These are phyloP conservation scores for Talaromyces sp. DNA, from an alignment of 2,329 filamentous ascomycete genomes.

Conservation along the genomic window DNA sequence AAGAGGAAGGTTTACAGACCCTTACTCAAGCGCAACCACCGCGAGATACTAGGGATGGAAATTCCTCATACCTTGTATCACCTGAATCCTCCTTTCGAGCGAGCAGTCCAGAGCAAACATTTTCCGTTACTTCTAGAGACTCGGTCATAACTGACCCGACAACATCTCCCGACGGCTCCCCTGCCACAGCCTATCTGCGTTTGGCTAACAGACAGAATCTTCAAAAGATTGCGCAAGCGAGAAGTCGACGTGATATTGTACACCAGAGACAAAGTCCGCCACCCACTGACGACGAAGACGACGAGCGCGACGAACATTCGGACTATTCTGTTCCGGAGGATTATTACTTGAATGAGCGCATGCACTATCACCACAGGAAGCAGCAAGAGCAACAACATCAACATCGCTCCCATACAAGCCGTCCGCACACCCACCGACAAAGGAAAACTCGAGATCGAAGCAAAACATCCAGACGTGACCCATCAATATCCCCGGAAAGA, in stretches of 20 bases:
- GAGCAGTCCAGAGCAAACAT: constrained; percentile 31
- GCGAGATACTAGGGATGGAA: constrained; percentile 19
- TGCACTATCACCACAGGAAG: constrained; percentile 23
- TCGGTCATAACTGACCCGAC: constrained; percentile 27
- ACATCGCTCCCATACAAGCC: neutral
- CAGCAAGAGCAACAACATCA: constrained; percentile 17
- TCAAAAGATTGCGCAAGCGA: constrained; percentile 19
- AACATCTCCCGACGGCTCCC: constrained; percentile 28
- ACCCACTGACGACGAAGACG: constrained; percentile 20
- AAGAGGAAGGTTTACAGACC: constrained; percentile 13
- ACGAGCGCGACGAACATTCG: constrained; percentile 25
- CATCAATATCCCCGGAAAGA: constrained; percentile 21
- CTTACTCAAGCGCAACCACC: constrained; percentile 6
- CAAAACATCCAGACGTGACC: constrained; percentile 25
- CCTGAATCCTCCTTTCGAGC: constrained; percentile 36
- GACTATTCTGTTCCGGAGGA: constrained; percentile 34
- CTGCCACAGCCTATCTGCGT: constrained; percentile 28
- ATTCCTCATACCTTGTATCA: constrained; percentile 22
- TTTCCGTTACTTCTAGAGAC: constrained; percentile 30
- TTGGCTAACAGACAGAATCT: constrained; percentile 26
- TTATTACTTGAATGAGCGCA: constrained; percentile 29
- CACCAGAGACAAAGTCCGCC: constrained; percentile 19
- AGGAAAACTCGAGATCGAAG: constrained; percentile 21
- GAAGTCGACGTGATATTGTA: constrained; percentile 23
- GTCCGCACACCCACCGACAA: constrained; percentile 1